Base-by-base conservation (phyloP, 2,329 filamentous ascomycete genomes). In the Fusarium domesticum region DNA sequence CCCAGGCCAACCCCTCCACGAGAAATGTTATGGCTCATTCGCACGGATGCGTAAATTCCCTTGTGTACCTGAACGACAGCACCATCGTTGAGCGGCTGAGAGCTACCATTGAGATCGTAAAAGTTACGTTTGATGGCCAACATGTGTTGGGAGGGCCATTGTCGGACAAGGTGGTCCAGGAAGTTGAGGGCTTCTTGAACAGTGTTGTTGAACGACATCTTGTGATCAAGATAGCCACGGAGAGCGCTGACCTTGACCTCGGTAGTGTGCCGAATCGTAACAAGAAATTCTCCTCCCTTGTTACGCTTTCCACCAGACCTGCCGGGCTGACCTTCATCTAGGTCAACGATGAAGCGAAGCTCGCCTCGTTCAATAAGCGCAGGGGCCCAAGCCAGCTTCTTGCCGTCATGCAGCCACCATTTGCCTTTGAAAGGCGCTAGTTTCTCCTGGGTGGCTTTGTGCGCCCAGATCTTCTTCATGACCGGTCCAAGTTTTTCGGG, bases 101-200 rank as follows among this genome's bases (percentile, higher is more conserved):
- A 67, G 17, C 74, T 61, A 2, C 76, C 76, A 1, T 70, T 56
- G 1, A 70, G 68, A 31, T 81, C 71, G 67, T 95, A 97, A 62
- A 96, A 95, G 6, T 84, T 89, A 11, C 91, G 82, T 65, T 89
- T 92, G 66, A 96, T 86, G 0, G 81, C 68, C 0, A 84, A 73
- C 58, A 89, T 81, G 2, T 74, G 69, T 57, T 81, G 70, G 0
- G 84, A 84, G 0, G 93, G 89, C n/a, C 71, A 76, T 64, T 95
- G 83, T 5, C 93, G 87, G 43, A 98, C 74, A 6, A 92, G 73
- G 61, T 98, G 93, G 52, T 98, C 93, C 5, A 96, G 73, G 60
- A 96, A 96, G 63, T 87, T 96, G 65, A 97, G 80, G 12, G 87
- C 84, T 60, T 93, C 87, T 6, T 92, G 75, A 16, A 92, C 82